These are phyloP conservation scores for Scedosporium dehoogii DNA, from an alignment of 2,329 filamentous ascomycete species.

Conservation along the genomic window DNA sequence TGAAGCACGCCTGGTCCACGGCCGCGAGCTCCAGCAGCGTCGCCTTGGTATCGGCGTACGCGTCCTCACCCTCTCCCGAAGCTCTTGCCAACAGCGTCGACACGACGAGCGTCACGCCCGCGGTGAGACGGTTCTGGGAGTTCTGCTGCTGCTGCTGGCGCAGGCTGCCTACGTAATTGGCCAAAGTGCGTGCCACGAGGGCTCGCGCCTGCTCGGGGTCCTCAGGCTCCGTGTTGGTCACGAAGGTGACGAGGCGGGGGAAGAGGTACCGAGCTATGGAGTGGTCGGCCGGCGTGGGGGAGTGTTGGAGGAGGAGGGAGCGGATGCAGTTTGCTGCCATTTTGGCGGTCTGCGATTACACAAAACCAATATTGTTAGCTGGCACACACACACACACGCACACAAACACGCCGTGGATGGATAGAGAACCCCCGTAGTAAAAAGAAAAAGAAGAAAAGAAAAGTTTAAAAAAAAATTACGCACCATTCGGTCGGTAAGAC, in stretches of 20 bases:
- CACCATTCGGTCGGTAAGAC: constrained; percentile 69
- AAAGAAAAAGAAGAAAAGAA: not conserved
- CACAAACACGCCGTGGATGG: too few species aligned
- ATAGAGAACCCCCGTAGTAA: not conserved
- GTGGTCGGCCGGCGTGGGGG: constrained; percentile 56
- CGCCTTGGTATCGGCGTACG: constrained; percentile 64
- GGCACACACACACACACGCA: not conserved
- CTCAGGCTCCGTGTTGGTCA: constrained; percentile 58
- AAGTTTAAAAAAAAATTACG: constrained; percentile 27
- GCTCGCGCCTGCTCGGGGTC: constrained; percentile 69
- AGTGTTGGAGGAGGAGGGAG: constrained; percentile 63
- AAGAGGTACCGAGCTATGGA: constrained; percentile 65
- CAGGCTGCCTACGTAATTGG: constrained; percentile 52
- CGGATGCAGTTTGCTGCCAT: constrained; percentile 86
- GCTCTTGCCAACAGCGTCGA: constrained; percentile 68
- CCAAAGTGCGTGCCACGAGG: constrained; percentile 64
- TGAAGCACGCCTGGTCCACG: constrained; percentile 63
- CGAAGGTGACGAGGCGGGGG: constrained; percentile 66
- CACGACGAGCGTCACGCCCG: constrained; percentile 66
- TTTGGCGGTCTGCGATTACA: constrained; percentile 55
- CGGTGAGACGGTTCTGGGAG: constrained; percentile 32
- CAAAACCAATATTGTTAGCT: constrained; percentile 12
- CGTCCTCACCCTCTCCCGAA: constrained; percentile 46
- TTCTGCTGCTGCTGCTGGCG: constrained; percentile 2
- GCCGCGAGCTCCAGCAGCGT: constrained; percentile 74